Conservation (phyloP, 2,329 filamentous ascomycete genomes). For the Aspergillus bombycis region DNA sequence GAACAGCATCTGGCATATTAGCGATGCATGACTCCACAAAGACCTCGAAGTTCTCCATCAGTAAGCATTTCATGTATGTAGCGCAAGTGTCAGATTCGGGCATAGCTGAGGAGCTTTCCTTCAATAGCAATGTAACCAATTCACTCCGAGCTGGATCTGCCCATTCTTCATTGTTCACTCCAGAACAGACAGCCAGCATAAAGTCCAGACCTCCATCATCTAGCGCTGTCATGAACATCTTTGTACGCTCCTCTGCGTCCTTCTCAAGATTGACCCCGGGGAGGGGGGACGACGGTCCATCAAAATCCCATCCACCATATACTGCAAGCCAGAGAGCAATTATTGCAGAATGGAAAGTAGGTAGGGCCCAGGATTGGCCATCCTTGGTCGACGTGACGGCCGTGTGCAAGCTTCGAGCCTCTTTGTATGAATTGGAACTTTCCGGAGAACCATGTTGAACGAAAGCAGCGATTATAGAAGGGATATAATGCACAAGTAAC, state of each 20-base stretch:
- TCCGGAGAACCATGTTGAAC: constrained; percentile 78
- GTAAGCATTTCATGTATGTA: constrained; percentile 68
- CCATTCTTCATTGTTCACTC: constrained; percentile 80
- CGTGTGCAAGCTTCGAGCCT: constrained; percentile 71
- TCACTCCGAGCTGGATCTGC: constrained; percentile 83
- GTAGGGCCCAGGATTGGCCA: constrained; percentile 70
- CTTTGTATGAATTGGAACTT: constrained; percentile 66
- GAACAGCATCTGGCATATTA: constrained; percentile 89
- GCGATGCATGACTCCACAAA: constrained; percentile 93
- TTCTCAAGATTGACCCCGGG: constrained; percentile 64
- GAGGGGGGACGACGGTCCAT: constrained; percentile 64
- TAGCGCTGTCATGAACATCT: constrained; percentile 73
- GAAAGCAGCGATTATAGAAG: constrained; percentile 75
- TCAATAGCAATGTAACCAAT: constrained; percentile 79
- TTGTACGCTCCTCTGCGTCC: constrained; percentile 72
- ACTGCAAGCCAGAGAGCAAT: constrained; percentile 88
- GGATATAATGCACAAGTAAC: constrained; percentile 76
- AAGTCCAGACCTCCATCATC: constrained; percentile 93
- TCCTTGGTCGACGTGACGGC: constrained; percentile 69
- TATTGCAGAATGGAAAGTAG: constrained; percentile 77
- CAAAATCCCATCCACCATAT: constrained; percentile 86
- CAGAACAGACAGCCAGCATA: constrained; percentile 79
- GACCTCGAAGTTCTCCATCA: constrained; percentile 81
- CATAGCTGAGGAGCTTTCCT: constrained; percentile 72
- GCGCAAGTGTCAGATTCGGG: constrained; percentile 71